These are phyloP conservation scores for Metschnikowia kunwiensis DNA, from an alignment of 805 yeast genomes.

Conservation along the genomic window DNA sequence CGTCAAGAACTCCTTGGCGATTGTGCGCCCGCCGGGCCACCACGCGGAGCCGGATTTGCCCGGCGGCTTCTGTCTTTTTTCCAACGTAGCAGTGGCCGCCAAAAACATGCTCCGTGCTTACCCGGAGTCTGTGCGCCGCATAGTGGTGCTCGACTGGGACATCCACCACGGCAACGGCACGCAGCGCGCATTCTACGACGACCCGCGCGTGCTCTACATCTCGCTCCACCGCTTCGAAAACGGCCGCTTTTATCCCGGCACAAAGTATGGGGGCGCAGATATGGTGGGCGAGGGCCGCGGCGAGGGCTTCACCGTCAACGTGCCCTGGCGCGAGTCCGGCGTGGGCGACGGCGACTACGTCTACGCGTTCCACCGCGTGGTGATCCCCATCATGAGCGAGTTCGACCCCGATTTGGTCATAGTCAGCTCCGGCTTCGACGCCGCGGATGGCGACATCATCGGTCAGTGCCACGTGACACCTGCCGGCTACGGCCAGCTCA, in stretches of 20 bases:
- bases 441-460: conserved; percentile 96
- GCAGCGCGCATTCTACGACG: conserved; percentile 84
- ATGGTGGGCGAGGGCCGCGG: conserved; percentile 85
- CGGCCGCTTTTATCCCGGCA: conserved; percentile 93
- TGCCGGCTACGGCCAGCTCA: conserved; percentile 94
- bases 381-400: conserved; percentile 86
- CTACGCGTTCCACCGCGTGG: conserved; percentile 80
- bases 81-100: conserved; percentile 97
- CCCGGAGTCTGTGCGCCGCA: conserved; percentile 83
- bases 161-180: conserved; percentile 99
- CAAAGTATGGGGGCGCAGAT: conserved; percentile 75
- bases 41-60: conserved; percentile 98
- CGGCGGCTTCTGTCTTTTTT: conserved; percentile 94
- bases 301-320: conserved; percentile 80
- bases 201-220: conserved; percentile 86
- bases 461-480: conserved; percentile 97
- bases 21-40: conserved; percentile 98
- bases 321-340: conserved; percentile 92
- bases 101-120: conserved; percentile 74
- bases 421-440: conserved; percentile 95
- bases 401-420: conserved; percentile 91
- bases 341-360: conserved; percentile 95
- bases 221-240: conserved; percentile 91
- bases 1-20: conserved; percentile 89
- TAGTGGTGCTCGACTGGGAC: conserved; percentile 94